Percentiles rank a stretch among this genome's conserved stretches.
phyloP scores from a whole-genome alignment of 305 asterid genomes.

The Solanum aculeatissimum region DNA sequence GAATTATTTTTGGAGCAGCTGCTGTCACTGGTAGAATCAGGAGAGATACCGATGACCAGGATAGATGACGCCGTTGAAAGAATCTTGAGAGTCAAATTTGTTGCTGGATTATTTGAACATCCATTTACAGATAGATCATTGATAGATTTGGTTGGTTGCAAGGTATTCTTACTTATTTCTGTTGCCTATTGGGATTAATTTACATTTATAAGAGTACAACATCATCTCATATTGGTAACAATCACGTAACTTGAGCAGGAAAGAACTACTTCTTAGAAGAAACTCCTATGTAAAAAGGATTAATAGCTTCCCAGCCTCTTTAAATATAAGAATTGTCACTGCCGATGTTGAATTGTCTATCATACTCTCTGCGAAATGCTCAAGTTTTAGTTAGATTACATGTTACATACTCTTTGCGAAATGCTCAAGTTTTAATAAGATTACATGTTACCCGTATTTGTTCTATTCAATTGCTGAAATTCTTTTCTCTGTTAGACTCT shows the following conservation, averaged over 20 bases:
- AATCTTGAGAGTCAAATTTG: constrained; percentile 81
- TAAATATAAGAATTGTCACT: not conserved
- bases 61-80: constrained; percentile 93
- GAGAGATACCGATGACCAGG: constrained; percentile 74
- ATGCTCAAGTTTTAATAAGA: not conserved
- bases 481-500: not conserved
- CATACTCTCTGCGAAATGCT: not conserved
- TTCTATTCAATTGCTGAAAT: not conserved
- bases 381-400: not conserved
- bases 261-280: not conserved
- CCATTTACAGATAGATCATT: constrained; percentile 75
- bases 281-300: not conserved
- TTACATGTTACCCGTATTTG: not conserved
- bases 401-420: not conserved
- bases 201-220: not conserved
- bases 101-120: constrained; percentile 75
- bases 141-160: constrained; percentile 74
- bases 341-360: not conserved
- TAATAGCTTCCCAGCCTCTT: not conserved
- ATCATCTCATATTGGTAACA: not conserved
- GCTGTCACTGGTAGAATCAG: constrained; percentile 60
- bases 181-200: not conserved
- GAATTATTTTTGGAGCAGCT: constrained; percentile 73
- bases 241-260: not conserved
- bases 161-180: constrained; percentile 37